Conservation (phyloP, 2,329 filamentous ascomycete genomes). For the Colletotrichum horii region DNA sequence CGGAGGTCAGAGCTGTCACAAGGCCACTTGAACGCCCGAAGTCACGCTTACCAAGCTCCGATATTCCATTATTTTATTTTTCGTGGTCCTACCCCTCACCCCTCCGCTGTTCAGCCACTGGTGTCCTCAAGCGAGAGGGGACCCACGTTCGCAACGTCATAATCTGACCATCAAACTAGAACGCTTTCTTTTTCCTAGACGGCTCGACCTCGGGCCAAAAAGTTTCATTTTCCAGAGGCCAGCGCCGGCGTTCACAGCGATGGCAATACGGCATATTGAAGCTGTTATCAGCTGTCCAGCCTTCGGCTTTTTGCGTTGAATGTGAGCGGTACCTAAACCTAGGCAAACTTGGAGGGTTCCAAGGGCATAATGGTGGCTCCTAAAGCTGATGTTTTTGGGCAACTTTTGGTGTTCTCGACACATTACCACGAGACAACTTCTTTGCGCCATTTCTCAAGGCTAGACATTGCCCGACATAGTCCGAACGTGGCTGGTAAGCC, state of each 20-base stretch:
- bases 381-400: background rate
- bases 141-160: background rate
- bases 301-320: background rate
- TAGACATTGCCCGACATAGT: background rate
- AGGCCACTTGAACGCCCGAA: background rate
- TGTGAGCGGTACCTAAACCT: background rate
- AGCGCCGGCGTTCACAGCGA: background rate
- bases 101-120: background rate
- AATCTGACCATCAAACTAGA: background rate
- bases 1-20: background rate
- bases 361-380: background rate
- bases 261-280: background rate
- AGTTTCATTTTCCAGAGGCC: background rate
- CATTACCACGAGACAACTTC: background rate
- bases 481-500: constrained; percentile 1
- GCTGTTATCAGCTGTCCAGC: background rate
- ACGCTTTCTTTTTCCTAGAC: constrained; percentile 9
- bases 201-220: background rate
- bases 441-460: background rate
- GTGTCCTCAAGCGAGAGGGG: background rate
- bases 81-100: background rate
- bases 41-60: background rate
- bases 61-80: background rate
- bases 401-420: background rate
- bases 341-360: background rate